phyloP scores from a whole-genome alignment of 2,329 filamentous ascomycete species.

The Pestalotiopsis sp. region DNA sequence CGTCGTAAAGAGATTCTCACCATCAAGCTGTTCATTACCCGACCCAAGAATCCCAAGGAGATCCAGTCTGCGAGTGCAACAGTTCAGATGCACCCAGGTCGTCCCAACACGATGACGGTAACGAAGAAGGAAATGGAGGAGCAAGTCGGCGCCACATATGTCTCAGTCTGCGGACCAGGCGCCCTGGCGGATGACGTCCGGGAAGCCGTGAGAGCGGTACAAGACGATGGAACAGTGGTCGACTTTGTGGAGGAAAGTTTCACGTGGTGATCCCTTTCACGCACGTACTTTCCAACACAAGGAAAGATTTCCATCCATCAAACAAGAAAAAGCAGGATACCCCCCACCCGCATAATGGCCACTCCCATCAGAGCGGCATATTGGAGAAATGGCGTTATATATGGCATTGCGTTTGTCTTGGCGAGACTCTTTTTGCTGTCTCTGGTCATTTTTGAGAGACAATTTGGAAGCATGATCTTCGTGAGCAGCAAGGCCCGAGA shows the following conservation, averaged over 20 bases:
- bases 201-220: slow-evolving; percentile 64
- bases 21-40: slow-evolving; percentile 88
- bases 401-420: neutral
- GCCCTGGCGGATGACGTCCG: slow-evolving; percentile 77
- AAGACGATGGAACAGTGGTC: slow-evolving; percentile 63
- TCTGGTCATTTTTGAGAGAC: neutral
- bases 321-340: slow-evolving; percentile 1
- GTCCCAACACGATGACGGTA: slow-evolving; percentile 81
- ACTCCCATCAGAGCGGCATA: neutral
- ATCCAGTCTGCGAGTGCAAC: slow-evolving; percentile 76
- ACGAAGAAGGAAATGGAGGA: slow-evolving; percentile 79
- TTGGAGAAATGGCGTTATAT: slow-evolving; percentile 6
- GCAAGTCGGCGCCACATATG: slow-evolving; percentile 85
- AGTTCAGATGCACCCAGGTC: slow-evolving; percentile 90
- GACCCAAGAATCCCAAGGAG: slow-evolving; percentile 81
- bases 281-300: neutral
- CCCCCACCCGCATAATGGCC: slow-evolving; percentile 1
- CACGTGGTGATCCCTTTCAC: slow-evolving; percentile 52
- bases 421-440: slow-evolving; percentile 1
- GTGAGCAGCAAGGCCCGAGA: neutral
- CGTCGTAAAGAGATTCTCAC: slow-evolving; percentile 80
- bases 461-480: neutral
- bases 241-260: slow-evolving; percentile 82
- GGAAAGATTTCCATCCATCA: neutral
- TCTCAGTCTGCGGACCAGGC: slow-evolving; percentile 79